phyloP scores from a whole-genome alignment of 1,284 basidiomycete genomes.

The Paramarasmius palmivorus region DNA sequence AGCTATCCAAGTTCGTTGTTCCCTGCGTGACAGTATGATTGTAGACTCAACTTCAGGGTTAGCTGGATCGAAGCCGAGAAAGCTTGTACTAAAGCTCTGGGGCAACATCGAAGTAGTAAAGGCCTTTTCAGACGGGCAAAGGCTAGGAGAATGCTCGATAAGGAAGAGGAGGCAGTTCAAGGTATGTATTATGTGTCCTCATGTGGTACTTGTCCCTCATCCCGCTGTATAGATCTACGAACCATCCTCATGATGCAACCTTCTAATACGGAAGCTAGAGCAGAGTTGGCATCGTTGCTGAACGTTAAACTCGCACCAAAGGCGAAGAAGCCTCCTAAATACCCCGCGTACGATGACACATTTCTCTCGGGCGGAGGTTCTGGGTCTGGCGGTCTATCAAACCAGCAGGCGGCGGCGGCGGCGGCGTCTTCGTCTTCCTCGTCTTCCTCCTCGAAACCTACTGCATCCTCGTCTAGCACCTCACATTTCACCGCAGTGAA shows the following conservation, averaged over 20 bases:
- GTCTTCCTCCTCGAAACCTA: slow-evolving; percentile 22
- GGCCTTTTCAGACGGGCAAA: slow-evolving; percentile 66
- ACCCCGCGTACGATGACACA: neutral
- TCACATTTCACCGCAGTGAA: neutral
- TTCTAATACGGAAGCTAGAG: slow-evolving; percentile 54
- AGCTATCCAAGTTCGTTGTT: slow-evolving; percentile 32
- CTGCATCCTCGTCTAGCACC: slow-evolving; percentile 10
- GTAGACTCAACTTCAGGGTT: slow-evolving; percentile 13
- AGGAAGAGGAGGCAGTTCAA: slow-evolving; percentile 59
- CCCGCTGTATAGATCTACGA: slow-evolving; percentile 48
- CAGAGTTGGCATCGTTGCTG: slow-evolving; percentile 43
- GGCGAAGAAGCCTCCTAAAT: neutral
- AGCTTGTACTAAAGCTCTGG: slow-evolving; percentile 61
- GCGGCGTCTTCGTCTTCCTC: slow-evolving; percentile 19
- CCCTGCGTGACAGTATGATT: neutral
- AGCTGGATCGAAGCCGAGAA: slow-evolving; percentile 71
- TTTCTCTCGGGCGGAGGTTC: neutral
- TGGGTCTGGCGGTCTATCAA: slow-evolving; percentile 3
- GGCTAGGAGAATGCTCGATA: slow-evolving; percentile 58
- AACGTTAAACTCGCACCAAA: slow-evolving; percentile 9
- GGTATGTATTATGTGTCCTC: slow-evolving; percentile 32
- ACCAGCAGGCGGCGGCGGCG: too few relatives aligned
- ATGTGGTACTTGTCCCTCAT: neutral
- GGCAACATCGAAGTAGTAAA: slow-evolving; percentile 65
- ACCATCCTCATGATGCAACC: slow-evolving; percentile 60